Evolutionary conservation across 306 rosid genomes (phyloP).

Genomic region (Ammopiptanthus mongolicus): DNA sequence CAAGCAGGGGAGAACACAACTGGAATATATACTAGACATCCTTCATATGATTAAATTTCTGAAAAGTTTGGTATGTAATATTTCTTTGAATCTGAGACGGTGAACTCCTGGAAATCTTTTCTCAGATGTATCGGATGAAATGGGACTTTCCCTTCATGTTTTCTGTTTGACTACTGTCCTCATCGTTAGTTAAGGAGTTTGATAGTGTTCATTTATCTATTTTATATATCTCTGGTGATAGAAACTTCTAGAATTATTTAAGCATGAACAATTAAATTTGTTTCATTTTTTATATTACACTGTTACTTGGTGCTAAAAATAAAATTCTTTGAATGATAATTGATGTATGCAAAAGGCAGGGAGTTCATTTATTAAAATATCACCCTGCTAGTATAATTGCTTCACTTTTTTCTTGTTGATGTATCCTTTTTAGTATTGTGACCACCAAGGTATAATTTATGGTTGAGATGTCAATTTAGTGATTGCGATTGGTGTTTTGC

Average conservation of each 20-base stretch:
- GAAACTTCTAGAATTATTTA: not conserved
- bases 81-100: not conserved
- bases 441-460: not conserved
- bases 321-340: not conserved
- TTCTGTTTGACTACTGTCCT: constrained; percentile 13
- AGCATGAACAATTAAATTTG: not conserved
- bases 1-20: constrained; percentile 10
- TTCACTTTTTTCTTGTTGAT: not conserved
- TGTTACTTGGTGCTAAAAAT: not conserved
- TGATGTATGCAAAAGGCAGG: not conserved
- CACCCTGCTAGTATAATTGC: not conserved
- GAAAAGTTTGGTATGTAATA: constrained; percentile 7
- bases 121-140: constrained; percentile 10
- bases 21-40: not conserved
- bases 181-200: not conserved
- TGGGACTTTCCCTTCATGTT: not conserved
- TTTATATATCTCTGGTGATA: not conserved
- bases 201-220: not conserved
- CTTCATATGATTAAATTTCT: not conserved
- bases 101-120: constrained; percentile 5
- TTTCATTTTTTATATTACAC: constrained; percentile 13
- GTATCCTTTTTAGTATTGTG: not conserved
- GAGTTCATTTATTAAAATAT: not conserved
- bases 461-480: not conserved
- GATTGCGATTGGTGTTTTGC: not conserved